A percentile compares a stretch with the other conserved stretches of the same genome.
Evolutionary conservation across 345 rosid genomes (phyloP).

Genomic region (Diplotaxis tenuifolia): DNA sequence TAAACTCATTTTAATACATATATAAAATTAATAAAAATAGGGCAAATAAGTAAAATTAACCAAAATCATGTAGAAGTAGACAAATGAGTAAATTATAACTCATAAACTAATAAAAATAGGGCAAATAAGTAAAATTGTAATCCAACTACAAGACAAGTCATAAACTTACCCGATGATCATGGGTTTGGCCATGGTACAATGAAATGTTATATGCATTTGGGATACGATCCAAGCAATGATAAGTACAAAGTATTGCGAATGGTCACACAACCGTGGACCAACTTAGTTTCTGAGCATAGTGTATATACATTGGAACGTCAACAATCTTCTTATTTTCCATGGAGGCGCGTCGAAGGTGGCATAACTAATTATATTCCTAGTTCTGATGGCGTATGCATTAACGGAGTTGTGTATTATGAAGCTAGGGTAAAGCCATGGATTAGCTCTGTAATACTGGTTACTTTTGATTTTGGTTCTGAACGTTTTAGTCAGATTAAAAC

Average conservation of each 20-base stretch:
- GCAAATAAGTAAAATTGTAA: no score
- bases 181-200: neutral
- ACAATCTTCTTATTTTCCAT: slow-evolving; percentile 4
- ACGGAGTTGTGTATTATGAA: slow-evolving; percentile 7
- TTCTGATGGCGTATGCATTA: neutral
- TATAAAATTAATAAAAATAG: no score
- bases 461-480: slow-evolving; percentile 14
- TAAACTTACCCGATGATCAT: neutral
- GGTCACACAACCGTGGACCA: neutral
- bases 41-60: no score
- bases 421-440: slow-evolving; percentile 3
- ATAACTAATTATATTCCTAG: slow-evolving; percentile 1
- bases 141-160: slow-evolving; percentile 11
- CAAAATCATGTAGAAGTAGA: no score
- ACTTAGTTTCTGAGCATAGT: neutral
- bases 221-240: slow-evolving; percentile 3
- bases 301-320: slow-evolving; percentile 2
- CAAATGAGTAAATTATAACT: no score
- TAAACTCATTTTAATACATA: no score
- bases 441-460: neutral
- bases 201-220: neutral
- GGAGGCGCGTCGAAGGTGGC: neutral
- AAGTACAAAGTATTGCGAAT: neutral
- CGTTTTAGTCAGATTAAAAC: slow-evolving; percentile 2
- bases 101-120: no score